These are phyloP conservation scores for Dryas drummondii DNA, from an alignment of 306 rosid genomes.

Conservation along the genomic window DNA sequence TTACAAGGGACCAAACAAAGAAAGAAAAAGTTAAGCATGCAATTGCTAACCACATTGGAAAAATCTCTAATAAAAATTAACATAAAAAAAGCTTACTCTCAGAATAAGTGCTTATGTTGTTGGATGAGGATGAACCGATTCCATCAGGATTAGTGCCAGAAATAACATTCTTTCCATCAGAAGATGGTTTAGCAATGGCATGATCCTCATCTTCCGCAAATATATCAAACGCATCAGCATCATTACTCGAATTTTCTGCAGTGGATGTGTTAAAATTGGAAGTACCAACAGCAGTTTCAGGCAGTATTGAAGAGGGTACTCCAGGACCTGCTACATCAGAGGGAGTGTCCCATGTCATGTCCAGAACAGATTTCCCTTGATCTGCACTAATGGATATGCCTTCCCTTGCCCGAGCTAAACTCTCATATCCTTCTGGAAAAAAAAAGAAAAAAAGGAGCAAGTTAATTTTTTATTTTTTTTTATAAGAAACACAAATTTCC, in stretches of 20 bases:
- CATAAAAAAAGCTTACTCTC: constrained; percentile 39
- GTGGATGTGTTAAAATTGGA: background rate
- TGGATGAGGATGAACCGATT: constrained; percentile 24
- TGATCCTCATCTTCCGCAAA: constrained; percentile 20
- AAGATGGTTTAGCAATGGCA: constrained; percentile 45
- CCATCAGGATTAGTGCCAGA: constrained; percentile 32
- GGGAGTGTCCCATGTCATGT: constrained; percentile 34
- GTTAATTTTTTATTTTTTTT: too few species aligned
- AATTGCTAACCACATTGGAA: background rate
- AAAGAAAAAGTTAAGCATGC: constrained; percentile 9
- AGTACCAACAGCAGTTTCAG: background rate
- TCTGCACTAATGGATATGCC: constrained; percentile 43
- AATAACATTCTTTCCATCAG: constrained; percentile 41
- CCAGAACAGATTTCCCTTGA: constrained; percentile 38
- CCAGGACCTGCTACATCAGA: constrained; percentile 42
- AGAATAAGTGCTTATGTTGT: constrained; percentile 28
- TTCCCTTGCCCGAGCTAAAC: constrained; percentile 51
- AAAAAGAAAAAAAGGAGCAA: constrained; percentile 10
- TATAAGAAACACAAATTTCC: background rate
- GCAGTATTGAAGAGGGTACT: constrained; percentile 26
- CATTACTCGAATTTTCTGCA: background rate
- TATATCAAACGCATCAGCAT: constrained; percentile 15
- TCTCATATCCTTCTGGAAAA: constrained; percentile 85
- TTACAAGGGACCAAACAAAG: background rate
- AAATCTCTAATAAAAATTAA: background rate